Conservation (phyloP, 2,329 filamentous ascomycete genomes). For the Colletotrichum sidae region DNA sequence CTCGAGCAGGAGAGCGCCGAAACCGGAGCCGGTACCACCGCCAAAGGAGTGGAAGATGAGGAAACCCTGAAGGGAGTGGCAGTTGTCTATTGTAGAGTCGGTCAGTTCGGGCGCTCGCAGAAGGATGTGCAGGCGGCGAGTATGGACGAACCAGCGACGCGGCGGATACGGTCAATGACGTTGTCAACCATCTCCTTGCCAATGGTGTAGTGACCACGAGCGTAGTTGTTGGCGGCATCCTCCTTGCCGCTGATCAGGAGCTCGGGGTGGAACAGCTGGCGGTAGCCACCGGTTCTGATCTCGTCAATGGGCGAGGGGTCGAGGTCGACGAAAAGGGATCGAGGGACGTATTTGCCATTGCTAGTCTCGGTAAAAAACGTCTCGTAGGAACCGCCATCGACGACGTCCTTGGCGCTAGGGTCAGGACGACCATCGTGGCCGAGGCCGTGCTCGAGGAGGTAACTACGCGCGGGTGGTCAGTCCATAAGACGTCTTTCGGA, state of each 20-base stretch:
- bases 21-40: conserved; percentile 78
- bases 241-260: conserved; percentile 80
- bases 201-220: conserved; percentile 80
- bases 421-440: conserved; percentile 73
- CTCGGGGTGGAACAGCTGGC: conserved; percentile 79
- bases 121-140: not conserved
- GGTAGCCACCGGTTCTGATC: conserved; percentile 76
- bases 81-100: conserved; percentile 67
- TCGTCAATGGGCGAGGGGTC: conserved; percentile 80
- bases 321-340: conserved; percentile 78
- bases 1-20: conserved; percentile 78
- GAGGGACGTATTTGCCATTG: conserved; percentile 78
- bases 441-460: conserved; percentile 79
- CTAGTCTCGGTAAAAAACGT: conserved; percentile 81
- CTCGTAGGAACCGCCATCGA: conserved; percentile 74
- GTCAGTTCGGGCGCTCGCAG: conserved; percentile 37
- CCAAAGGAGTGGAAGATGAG: conserved; percentile 81
- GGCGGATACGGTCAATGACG: conserved; percentile 77
- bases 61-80: conserved; percentile 78
- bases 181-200: conserved; percentile 81
- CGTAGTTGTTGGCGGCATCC: conserved; percentile 83
- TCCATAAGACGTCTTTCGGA: conserved; percentile 37
- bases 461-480: conserved; percentile 56
- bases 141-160: conserved; percentile 69
- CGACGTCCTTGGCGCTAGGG: conserved; percentile 68